Base-by-base conservation (phyloP, 1,284 basidiomycete genomes). In the Naganishia albida region DNA sequence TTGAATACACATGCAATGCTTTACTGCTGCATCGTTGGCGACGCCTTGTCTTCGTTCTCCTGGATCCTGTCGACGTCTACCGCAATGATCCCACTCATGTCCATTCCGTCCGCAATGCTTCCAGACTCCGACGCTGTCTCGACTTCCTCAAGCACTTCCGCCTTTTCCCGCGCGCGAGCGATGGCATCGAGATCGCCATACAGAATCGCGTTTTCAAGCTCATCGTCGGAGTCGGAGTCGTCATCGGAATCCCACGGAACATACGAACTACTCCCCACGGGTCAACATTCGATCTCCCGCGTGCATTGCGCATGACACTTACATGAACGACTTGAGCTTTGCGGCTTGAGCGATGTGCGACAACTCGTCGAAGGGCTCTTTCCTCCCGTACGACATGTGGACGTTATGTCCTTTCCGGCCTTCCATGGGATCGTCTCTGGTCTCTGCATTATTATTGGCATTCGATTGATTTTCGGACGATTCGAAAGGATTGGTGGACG, bases 101-200 rank as follows among this genome's bases (percentile, higher is more conserved):
- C 56, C 55, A 53, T 54, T 25, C 50, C 51, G 16, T 53, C 52
- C 18, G 30, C 57, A 39, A 60, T 50, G n/a, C 57, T 55, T 44
- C 49, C 56, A 51, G 65, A 53, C 23, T 53, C 43, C 25, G 48
- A 56, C 16, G 39, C 60, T 2, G 65, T 54, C 30, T 66, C 60
- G 23, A 48, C 65, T 44, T 62, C 59, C 49, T 62, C 65, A 50
- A 62, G 43, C 46, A 56, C 52, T 26, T 63, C 59, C 25, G 52
- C 65, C 44, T 30, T 44, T 23, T 62, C 60, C 34, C 60, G 54
- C 30, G 57, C 57, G 4, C 44, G 44, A 18, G 57, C 57, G 2
- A 60, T 60, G 28, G 57, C 57, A 39, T 66, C 64, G 10, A 63
- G 51, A 63, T 52, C 50, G 13, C 60, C 60, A 44, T 63, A 52